phyloP scores from a whole-genome alignment of 208 protist species.

The Spongospora subterranea region DNA sequence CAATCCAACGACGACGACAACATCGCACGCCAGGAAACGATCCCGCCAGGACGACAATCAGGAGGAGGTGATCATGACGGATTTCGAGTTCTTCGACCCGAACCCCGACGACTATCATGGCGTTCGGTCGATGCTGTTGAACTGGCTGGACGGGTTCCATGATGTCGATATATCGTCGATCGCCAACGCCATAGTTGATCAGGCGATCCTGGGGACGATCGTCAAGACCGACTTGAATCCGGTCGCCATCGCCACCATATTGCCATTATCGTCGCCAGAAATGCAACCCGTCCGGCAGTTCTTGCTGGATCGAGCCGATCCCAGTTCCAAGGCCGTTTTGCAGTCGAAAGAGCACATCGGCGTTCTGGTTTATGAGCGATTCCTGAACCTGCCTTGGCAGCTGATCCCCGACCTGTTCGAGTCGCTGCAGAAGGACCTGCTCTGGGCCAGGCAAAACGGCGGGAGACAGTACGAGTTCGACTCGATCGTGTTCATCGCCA shows the following conservation, averaged over 20 bases:
- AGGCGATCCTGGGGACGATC: neutral
- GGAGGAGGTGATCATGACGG: slow-evolving; percentile 25
- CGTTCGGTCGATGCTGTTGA: neutral
- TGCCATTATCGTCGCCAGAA: neutral
- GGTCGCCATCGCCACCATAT: neutral
- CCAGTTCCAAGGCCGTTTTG: neutral
- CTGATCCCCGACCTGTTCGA: slow-evolving; percentile 32
- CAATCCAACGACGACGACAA: neutral
- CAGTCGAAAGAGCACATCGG: neutral
- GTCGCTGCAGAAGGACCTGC: neutral
- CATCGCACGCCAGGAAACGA: no score
- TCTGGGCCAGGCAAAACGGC: slow-evolving; percentile 20
- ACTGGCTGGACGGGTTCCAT: neutral
- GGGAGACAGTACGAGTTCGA: slow-evolving; percentile 7
- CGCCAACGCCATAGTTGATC: neutral
- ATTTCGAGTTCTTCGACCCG: slow-evolving; percentile 42
- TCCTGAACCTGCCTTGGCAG: slow-evolving; percentile 16
- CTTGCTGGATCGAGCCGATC: neutral
- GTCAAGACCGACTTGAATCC: slow-evolving; percentile 7
- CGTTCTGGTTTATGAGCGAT: slow-evolving; percentile 19
- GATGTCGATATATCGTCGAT: neutral
- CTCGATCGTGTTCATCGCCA: neutral
- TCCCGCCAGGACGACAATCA: neutral
- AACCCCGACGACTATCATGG: neutral
- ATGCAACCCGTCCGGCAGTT: neutral